phyloP scores from a whole-genome alignment of 306 rosid species.

The Corylus avellana region DNA sequence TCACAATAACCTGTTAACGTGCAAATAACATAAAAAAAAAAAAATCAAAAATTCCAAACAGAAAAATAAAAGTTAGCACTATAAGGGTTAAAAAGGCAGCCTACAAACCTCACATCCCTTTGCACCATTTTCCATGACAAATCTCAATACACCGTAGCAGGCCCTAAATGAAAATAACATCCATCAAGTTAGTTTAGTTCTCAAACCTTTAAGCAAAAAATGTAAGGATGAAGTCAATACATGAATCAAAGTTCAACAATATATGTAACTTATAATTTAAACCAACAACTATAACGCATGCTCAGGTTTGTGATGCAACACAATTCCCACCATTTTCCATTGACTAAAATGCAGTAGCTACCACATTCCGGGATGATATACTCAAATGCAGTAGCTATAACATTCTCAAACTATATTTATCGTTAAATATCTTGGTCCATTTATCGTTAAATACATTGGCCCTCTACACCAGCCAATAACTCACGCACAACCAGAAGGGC shows the following conservation, averaged over 20 bases:
- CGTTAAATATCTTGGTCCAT: no score
- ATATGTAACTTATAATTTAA: not conserved
- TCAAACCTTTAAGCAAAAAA: not conserved
- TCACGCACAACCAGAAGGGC: no score
- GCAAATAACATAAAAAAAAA: not conserved
- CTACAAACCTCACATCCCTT: conserved; percentile 61
- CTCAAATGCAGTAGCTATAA: no score
- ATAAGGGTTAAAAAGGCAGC: not conserved
- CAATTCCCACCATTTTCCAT: not conserved
- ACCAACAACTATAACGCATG: not conserved
- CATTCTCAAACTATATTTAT: no score
- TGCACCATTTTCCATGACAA: conserved; percentile 65
- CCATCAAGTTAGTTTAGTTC: not conserved
- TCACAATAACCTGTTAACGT: conserved; percentile 65
- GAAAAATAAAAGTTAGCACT: not conserved
- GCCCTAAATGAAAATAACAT: conserved; percentile 38
- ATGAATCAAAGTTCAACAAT: not conserved
- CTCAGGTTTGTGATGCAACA: not conserved
- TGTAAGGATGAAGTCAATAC: not conserved
- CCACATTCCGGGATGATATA: not conserved
- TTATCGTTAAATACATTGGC: no score
- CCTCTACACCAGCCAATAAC: no score
- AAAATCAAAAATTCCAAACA: conserved; percentile 5
- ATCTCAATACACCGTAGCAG: conserved; percentile 60
- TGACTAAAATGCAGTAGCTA: not conserved